Percentiles rank a stretch among this genome's conserved stretches.
Conservation (phyloP, 1,284 basidiomycete genomes). For the Papiliotrema terrestris region DNA sequence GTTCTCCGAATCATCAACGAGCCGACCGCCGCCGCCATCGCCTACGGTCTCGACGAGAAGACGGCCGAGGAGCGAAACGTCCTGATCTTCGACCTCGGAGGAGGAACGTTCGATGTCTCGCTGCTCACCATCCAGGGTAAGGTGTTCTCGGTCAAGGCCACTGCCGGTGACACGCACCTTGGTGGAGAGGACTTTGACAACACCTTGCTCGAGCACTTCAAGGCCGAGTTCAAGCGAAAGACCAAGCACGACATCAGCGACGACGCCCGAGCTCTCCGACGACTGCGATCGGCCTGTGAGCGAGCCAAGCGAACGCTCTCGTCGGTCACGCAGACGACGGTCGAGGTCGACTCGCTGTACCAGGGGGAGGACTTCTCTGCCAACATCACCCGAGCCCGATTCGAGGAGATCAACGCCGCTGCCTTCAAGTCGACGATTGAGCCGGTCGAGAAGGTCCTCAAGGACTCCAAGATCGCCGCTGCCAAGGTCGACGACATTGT, state of each 20-base stretch:
- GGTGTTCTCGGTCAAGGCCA: constrained; percentile 65
- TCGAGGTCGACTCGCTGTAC: constrained; percentile 98
- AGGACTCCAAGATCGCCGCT: constrained; percentile 95
- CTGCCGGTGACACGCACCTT: constrained; percentile 96
- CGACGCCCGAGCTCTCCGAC: constrained; percentile 90
- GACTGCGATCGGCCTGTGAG: constrained; percentile 94
- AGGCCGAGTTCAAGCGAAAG: constrained; percentile 68
- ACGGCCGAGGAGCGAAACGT: constrained; percentile 94
- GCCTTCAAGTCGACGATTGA: constrained; percentile 97
- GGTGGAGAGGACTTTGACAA: constrained; percentile 99
- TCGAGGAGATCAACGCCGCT: constrained; percentile 96
- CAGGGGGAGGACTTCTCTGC: constrained; percentile 87
- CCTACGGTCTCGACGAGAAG: constrained; percentile 64
- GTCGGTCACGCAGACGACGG: constrained; percentile 94
- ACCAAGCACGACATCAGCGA: constrained; percentile 85
- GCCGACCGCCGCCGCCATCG: constrained; percentile 55
- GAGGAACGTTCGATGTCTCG: constrained; percentile 73
- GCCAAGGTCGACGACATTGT: constrained; percentile 99
- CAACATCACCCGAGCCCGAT: constrained; percentile 96
- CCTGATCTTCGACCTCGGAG: constrained; percentile 98
- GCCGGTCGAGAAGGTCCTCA: constrained; percentile 97
- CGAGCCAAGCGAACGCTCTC: constrained; percentile 99
- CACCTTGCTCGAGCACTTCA: constrained; percentile 83
- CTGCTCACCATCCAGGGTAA: constrained; percentile 61
- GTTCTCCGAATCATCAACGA: constrained; percentile 70